These are phyloP conservation scores for Solanum tarapatanum DNA, from an alignment of 257 asterid species.

Conservation along the genomic window DNA sequence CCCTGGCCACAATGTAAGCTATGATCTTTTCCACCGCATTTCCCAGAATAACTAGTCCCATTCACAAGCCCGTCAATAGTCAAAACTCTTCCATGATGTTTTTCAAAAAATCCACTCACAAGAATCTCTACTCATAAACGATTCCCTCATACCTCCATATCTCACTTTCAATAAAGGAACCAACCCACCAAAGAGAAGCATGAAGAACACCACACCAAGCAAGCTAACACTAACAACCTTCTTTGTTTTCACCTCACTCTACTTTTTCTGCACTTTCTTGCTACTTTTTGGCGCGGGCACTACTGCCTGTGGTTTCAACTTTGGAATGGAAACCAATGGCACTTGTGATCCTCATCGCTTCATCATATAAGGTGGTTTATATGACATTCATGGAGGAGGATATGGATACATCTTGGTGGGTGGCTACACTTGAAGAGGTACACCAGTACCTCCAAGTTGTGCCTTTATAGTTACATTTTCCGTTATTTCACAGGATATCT, in stretches of 20 bases:
- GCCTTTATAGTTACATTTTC: conserved; percentile 51
- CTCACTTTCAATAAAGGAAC: no score
- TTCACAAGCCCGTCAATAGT: no score
- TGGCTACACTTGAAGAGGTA: conserved; percentile 29
- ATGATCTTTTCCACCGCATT: no score
- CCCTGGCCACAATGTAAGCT: no score
- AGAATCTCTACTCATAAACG: no score
- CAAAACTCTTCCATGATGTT: no score
- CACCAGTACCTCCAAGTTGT: conserved; percentile 34
- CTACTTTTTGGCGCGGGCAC: conserved; percentile 31
- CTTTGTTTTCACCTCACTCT: conserved; percentile 59
- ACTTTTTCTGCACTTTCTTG: conserved; percentile 52
- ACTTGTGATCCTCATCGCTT: conserved; percentile 78
- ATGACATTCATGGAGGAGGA: conserved; percentile 86
- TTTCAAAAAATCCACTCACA: no score
- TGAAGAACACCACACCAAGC: conserved; percentile 3
- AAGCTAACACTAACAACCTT: conserved; percentile 86
- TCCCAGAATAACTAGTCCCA: no score
- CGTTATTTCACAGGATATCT: conserved; percentile 48
- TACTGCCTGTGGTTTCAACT: conserved; percentile 52
- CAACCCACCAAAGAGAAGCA: no score
- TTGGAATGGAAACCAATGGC: conserved; percentile 12
- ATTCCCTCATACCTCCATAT: no score
- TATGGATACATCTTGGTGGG: conserved; percentile 54
- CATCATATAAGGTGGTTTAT: conserved; percentile 59